A percentile compares a stretch with the other conserved stretches of the same genome.
These are phyloP conservation scores for Polyrhizophydium stewartii DNA, from an alignment of 371 early-diverging fungal genomes.

Conservation along the genomic window DNA sequence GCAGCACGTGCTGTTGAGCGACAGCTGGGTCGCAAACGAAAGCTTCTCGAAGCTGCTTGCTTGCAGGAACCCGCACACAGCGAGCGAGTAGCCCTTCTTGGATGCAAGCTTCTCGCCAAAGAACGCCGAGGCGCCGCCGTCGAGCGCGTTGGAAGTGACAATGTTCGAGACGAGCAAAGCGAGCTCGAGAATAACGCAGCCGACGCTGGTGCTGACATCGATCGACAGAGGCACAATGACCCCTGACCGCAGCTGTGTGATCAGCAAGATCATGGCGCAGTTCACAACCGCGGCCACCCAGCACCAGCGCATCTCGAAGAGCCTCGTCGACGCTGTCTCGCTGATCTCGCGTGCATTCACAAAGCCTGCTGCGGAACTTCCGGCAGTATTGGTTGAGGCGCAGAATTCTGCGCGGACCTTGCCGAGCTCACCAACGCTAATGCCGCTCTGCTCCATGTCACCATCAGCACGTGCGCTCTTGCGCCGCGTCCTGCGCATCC, in stretches of 20 bases:
- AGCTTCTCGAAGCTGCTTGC: constrained; percentile 7
- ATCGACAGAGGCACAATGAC: constrained; percentile 7
- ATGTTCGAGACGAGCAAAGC: constrained; percentile 15
- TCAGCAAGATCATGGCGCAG: not conserved
- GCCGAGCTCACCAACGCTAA: too few relatives aligned
- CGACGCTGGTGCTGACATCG: constrained; percentile 1
- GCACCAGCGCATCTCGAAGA: constrained; percentile 6
- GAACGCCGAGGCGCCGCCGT: constrained; percentile 4
- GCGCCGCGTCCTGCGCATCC: too few relatives aligned
- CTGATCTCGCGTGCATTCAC: constrained; percentile 17
- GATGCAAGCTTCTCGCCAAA: constrained; percentile 7
- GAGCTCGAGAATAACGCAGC: constrained; percentile 15
- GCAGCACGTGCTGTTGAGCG: constrained; percentile 22
- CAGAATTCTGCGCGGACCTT: too few relatives aligned
- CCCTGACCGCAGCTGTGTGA: not conserved
- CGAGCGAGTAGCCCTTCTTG: constrained; percentile 12
- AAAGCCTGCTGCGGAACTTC: too few relatives aligned
- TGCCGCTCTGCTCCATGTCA: too few relatives aligned
- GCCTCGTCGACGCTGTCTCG: constrained; percentile 11
- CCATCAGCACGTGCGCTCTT: too few relatives aligned
- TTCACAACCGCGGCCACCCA: constrained; percentile 7
- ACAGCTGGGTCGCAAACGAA: constrained; percentile 16
- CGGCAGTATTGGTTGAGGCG: too few relatives aligned
- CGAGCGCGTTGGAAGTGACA: constrained; percentile 13
- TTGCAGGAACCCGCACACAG: constrained; percentile 23